These are phyloP conservation scores for Hyphodiscus sp. DNA, from an alignment of 2,329 filamentous ascomycete species.

Conservation along the genomic window DNA sequence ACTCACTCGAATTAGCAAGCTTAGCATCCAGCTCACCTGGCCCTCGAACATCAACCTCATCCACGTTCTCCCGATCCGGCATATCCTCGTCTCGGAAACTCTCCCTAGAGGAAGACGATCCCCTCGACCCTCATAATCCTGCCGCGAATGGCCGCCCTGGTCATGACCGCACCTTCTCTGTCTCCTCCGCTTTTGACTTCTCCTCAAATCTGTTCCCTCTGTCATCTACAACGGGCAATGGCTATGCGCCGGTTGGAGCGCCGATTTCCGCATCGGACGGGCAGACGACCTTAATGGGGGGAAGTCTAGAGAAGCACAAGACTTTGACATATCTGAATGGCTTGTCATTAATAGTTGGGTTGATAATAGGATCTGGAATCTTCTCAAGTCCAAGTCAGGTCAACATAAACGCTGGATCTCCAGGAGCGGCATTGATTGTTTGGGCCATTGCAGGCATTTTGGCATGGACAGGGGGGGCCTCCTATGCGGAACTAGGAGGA, in stretches of 20 bases:
- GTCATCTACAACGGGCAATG: constrained; percentile 67
- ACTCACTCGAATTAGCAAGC: constrained; percentile 94
- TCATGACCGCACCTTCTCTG: constrained; percentile 70
- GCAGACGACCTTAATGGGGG: constrained; percentile 56
- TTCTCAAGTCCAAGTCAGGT: constrained; percentile 94
- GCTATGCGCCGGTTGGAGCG: constrained; percentile 81
- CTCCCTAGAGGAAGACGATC: constrained; percentile 83
- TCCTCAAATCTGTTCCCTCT: constrained; percentile 88
- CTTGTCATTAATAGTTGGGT: constrained; percentile 78
- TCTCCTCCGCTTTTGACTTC: constrained; percentile 93
- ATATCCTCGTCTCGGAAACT: constrained; percentile 87
- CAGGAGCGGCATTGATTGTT: constrained; percentile 82
- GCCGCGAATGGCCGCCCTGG: constrained; percentile 34
- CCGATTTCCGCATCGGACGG: constrained; percentile 54
- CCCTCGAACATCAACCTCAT: constrained; percentile 56
- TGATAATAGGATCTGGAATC: constrained; percentile 95
- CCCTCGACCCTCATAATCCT: constrained; percentile 57
- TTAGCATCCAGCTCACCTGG: constrained; percentile 76
- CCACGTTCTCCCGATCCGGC: constrained; percentile 73
- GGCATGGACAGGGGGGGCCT: constrained; percentile 92
- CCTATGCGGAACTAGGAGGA: constrained; percentile 91
- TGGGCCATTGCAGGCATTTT: constrained; percentile 88
- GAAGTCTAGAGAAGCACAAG: constrained; percentile 90
- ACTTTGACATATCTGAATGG: constrained; percentile 93
- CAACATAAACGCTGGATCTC: constrained; percentile 83